Conservation (phyloP, 2,329 filamentous ascomycete species). For the Epichloe coenophiala region DNA sequence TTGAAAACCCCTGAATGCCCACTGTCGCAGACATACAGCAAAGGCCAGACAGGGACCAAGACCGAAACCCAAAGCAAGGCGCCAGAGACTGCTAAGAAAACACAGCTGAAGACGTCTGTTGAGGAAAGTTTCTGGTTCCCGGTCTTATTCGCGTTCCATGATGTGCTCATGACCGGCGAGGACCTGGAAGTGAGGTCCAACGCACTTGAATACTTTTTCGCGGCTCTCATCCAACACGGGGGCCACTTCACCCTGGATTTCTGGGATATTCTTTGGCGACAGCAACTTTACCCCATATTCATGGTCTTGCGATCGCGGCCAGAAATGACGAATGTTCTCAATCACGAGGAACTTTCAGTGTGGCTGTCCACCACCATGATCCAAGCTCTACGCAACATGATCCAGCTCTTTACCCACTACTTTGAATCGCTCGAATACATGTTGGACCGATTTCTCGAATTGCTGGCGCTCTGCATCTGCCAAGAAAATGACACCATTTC, state of each 20-base stretch:
- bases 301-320: conserved; percentile 93
- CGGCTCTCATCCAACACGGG: conserved; percentile 79
- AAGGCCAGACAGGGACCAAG: conserved; percentile 17
- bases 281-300: conserved; percentile 95
- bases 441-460: conserved; percentile 91
- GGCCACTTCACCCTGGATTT: conserved; percentile 87
- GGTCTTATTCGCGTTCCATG: conserved; percentile 94
- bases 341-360: conserved; percentile 92
- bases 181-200: conserved; percentile 87
- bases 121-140: conserved; percentile 99
- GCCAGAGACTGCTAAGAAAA: conserved; percentile 32
- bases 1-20: conserved; percentile 91
- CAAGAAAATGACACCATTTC: conserved; percentile 99
- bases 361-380: conserved; percentile 99
- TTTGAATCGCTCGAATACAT: conserved; percentile 95
- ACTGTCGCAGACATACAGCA: conserved; percentile 50
- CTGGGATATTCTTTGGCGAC: conserved; percentile 96
- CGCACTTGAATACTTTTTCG: conserved; percentile 93
- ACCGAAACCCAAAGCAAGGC: conserved; percentile 30
- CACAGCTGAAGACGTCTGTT: conserved; percentile 67
- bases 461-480: conserved; percentile 90
- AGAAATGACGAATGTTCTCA: conserved; percentile 89
- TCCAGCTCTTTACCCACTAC: conserved; percentile 96
- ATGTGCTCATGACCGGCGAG: conserved; percentile 97
- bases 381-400: conserved; percentile 94